phyloP scores from a whole-genome alignment of 495 filamentous ascomycete species.

The Aspergillus incahuasiensis region DNA sequence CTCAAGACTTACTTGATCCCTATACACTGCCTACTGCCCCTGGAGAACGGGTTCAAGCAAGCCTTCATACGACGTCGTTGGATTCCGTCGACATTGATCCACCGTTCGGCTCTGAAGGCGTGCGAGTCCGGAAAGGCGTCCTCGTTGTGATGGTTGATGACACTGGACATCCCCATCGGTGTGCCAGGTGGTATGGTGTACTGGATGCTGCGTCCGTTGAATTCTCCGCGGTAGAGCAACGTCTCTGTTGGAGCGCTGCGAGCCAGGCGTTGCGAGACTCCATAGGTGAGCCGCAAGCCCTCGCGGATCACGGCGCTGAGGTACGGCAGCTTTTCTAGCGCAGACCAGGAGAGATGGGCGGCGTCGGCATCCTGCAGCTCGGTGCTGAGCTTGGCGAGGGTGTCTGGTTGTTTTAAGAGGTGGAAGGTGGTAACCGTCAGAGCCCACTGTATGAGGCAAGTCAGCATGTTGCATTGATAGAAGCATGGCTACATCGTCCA shows the following conservation, averaged over 20 bases:
- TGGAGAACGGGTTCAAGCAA: neutral
- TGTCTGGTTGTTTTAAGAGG: conserved; percentile 29
- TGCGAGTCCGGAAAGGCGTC: conserved; percentile 23
- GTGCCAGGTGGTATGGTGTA: conserved; percentile 25
- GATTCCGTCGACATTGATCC: neutral
- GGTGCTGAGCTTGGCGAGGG: conserved; percentile 24
- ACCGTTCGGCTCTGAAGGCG: conserved; percentile 16
- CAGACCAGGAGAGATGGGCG: conserved; percentile 17
- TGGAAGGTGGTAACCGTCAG: conserved; percentile 12
- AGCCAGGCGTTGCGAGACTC: conserved; percentile 21
- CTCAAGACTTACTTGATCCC: neutral
- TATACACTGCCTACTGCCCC: neutral
- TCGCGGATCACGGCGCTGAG: conserved; percentile 41
- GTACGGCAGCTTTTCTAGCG: conserved; percentile 45
- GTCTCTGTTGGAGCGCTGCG: conserved; percentile 28
- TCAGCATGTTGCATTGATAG: no score
- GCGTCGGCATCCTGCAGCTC: conserved; percentile 29
- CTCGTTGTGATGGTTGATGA: conserved; percentile 20
- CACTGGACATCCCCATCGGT: conserved; percentile 24
- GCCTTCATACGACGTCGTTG: neutral
- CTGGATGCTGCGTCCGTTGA: neutral
- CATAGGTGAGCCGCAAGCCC: conserved; percentile 38
- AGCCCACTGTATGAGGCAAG: neutral
- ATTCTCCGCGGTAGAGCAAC: conserved; percentile 14
- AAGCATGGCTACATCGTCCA: no score